These are phyloP conservation scores for Pichia paraexigua DNA, from an alignment of 805 yeast genomes.

Conservation along the genomic window DNA sequence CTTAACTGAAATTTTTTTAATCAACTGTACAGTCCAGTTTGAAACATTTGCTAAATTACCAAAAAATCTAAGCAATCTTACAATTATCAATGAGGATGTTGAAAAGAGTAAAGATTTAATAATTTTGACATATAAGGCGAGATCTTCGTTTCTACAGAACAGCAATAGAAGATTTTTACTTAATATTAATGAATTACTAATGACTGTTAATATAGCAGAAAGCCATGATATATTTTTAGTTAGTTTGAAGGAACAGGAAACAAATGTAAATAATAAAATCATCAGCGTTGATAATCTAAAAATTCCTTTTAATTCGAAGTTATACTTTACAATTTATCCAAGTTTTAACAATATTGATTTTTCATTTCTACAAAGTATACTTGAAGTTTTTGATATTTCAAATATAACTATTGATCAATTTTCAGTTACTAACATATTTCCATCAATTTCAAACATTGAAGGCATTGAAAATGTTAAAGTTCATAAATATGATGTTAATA, in stretches of 20 bases:
- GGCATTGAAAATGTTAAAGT: conserved; percentile 2
- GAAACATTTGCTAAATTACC: conserved; percentile 15
- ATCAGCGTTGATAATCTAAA: neutral
- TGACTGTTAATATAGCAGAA: neutral
- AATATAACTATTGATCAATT: neutral
- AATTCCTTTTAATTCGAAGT: neutral
- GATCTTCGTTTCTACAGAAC: neutral
- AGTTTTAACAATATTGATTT: conserved; percentile 7
- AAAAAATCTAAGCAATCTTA: conserved; percentile 9
- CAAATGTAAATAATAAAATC: neutral
- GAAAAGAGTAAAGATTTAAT: conserved; percentile 14
- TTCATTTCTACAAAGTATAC: conserved; percentile 2
- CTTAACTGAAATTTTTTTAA: conserved; percentile 8
- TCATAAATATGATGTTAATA: conserved; percentile 2
- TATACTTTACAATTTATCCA: conserved; percentile 8
- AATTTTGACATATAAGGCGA: conserved; percentile 2
- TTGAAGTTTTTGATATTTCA: neutral
- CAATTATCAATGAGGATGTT: conserved; percentile 14
- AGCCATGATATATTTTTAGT: neutral
- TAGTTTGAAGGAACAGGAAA: neutral
- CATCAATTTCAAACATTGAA: neutral
- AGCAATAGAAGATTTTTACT: neutral
- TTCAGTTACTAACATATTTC: conserved; percentile 2
- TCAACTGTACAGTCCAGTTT: conserved; percentile 19
- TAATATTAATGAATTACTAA: neutral